Evolutionary conservation across 495 filamentous ascomycete genomes (phyloP).

Genomic region (Bacidia gigantensis): DNA sequence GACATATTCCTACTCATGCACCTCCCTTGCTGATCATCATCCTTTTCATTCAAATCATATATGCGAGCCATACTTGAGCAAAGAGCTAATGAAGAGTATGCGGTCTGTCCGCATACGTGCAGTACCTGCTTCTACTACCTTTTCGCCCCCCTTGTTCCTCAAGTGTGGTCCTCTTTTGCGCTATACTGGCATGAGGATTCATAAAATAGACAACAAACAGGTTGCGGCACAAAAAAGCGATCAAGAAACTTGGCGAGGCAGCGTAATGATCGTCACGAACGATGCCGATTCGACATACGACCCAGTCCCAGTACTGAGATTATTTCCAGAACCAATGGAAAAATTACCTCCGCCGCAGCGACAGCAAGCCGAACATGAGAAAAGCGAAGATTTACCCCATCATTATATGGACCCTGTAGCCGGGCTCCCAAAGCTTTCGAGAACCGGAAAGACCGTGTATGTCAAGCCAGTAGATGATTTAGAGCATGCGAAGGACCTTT

Average conservation of each 20-base stretch:
- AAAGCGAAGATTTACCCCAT: conserved; percentile 45
- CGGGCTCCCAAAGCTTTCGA: conserved; percentile 70
- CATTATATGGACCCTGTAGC: conserved; percentile 83
- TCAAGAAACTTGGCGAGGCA: conserved; percentile 82
- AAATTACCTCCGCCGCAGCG: conserved; percentile 74
- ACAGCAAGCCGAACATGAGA: conserved; percentile 46
- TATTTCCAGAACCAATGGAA: conserved; percentile 80
- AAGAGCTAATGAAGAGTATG: conserved; percentile 24
- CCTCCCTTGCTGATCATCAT: conserved; percentile 16
- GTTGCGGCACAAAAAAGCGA: conserved; percentile 26
- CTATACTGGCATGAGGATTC: conserved; percentile 60
- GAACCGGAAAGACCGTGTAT: conserved; percentile 66
- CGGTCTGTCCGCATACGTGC: conserved; percentile 25
- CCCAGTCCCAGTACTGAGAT: conserved; percentile 56
- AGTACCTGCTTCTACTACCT: conserved; percentile 45
- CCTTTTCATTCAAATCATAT: conserved; percentile 16
- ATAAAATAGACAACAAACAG: conserved; percentile 23
- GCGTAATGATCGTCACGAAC: conserved; percentile 81
- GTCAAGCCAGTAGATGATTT: conserved; percentile 76
- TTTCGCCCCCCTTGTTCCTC: conserved; percentile 70
- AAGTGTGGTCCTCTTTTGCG: conserved; percentile 82
- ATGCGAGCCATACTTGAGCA: conserved; percentile 20
- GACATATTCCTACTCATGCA: conserved; percentile 16
- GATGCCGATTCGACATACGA: conserved; percentile 72
- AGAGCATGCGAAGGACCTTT: conserved; percentile 60